phyloP scores from a whole-genome alignment of 371 early-diverging fungal species.

The Actinomortierella wolfii region DNA sequence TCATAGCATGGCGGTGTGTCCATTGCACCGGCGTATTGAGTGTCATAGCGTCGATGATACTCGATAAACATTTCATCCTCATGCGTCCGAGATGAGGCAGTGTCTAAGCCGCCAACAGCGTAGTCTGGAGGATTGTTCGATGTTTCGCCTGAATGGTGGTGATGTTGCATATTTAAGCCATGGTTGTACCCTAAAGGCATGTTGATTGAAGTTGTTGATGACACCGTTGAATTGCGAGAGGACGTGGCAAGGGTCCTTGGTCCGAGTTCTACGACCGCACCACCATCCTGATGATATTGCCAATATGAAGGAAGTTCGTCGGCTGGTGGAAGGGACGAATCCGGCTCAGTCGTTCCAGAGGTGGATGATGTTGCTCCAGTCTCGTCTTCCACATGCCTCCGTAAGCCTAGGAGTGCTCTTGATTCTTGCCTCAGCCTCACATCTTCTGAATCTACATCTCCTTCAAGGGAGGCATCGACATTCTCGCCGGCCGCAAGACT shows the following conservation, averaged over 20 bases:
- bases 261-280: neutral
- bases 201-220: too few species aligned
- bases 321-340: neutral
- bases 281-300: constrained; percentile 18
- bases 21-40: constrained; percentile 3
- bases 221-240: neutral
- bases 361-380: too few species aligned
- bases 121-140: constrained; percentile 40
- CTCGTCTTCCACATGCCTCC: too few species aligned
- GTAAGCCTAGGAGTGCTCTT: too few species aligned
- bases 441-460: too few species aligned
- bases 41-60: constrained; percentile 37
- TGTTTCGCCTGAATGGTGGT: too few species aligned
- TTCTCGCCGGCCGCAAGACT: constrained; percentile 12
- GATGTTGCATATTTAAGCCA: too few species aligned
- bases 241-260: constrained; percentile 11
- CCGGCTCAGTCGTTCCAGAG: too few species aligned
- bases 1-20: constrained; percentile 42
- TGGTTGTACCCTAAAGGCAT: too few species aligned
- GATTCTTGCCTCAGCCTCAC: too few species aligned
- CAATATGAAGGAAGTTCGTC: constrained; percentile 42
- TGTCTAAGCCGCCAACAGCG: neutral
- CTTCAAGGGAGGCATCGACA: constrained; percentile 2
- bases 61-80: constrained; percentile 37
- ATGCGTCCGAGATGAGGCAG: constrained; percentile 8